Conservation (phyloP, 306 rosid species). For the Benincasa hispida region DNA sequence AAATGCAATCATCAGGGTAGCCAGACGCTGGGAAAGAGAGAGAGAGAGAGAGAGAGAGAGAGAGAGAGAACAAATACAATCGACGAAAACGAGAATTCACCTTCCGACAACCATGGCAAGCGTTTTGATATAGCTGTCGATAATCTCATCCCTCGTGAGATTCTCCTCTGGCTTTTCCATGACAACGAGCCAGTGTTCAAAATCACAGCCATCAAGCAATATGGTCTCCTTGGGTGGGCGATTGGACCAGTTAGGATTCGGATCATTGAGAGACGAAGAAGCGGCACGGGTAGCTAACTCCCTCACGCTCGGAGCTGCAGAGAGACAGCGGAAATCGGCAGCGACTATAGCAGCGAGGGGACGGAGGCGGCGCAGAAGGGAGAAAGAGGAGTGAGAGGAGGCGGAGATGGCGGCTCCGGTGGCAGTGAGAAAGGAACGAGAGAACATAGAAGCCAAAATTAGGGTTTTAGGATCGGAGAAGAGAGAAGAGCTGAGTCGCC, state of each 20-base stretch:
- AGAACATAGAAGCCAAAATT: conserved; percentile 20
- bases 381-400: conserved; percentile 20
- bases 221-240: conserved; percentile 94
- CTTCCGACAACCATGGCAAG: conserved; percentile 61
- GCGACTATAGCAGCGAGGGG: conserved; percentile 34
- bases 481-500: conserved; percentile 52
- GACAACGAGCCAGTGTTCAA: conserved; percentile 94
- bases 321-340: conserved; percentile 4
- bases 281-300: conserved; percentile 62
- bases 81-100: conserved; percentile 11
- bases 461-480: conserved; percentile 38
- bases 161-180: conserved; percentile 78
- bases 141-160: conserved; percentile 64
- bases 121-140: conserved; percentile 64
- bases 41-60: neutral
- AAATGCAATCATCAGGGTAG: neutral
- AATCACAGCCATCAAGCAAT: conserved; percentile 89
- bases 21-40: no score
- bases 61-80: neutral
- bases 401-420: neutral
- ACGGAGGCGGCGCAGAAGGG: conserved; percentile 54
- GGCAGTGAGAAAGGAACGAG: conserved; percentile 26
- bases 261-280: conserved; percentile 80
- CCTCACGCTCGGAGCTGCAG: conserved; percentile 15
- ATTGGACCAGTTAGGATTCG: conserved; percentile 88